A percentile compares a stretch with the other conserved stretches of the same genome.
Conservation (phyloP, 306 rosid genomes). For the Argentina anserina region DNA sequence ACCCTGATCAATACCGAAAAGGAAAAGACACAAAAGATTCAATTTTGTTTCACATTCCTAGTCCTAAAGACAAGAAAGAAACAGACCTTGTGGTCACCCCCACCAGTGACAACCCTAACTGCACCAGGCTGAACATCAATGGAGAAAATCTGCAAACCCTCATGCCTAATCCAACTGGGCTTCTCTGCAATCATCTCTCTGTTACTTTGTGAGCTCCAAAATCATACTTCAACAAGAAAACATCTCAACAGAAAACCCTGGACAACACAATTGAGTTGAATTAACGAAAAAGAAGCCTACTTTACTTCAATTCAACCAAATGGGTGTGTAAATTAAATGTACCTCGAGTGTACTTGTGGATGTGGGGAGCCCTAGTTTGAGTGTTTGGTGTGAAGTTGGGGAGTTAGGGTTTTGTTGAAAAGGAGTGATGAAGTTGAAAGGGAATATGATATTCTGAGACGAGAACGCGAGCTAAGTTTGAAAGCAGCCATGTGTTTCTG, state of each 20-base stretch:
- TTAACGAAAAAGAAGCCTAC: background rate
- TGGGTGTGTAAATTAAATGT: constrained; percentile 9
- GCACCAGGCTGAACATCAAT: constrained; percentile 98
- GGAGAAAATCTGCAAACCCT: constrained; percentile 95
- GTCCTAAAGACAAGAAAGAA: constrained; percentile 10
- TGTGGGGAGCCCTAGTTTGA: no score
- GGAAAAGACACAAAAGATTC: background rate
- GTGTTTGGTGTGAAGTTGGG: no score
- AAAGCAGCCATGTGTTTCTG: no score
- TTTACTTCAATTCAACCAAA: constrained; percentile 17
- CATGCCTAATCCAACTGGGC: constrained; percentile 94
- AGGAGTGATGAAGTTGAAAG: no score
- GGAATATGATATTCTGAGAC: no score
- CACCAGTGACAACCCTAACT: constrained; percentile 87
- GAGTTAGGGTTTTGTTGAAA: no score
- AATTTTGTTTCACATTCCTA: background rate
- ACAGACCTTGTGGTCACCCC: constrained; percentile 95
- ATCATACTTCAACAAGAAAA: background rate
- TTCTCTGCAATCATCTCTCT: constrained; percentile 83
- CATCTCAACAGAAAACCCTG: background rate
- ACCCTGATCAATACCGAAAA: no score
- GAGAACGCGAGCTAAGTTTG: no score
- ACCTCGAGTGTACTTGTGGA: no score
- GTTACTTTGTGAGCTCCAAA: constrained; percentile 4
- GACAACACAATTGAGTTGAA: no score